These are phyloP conservation scores for Penstemon davidsonii DNA, from an alignment of 257 asterid genomes.

Conservation along the genomic window DNA sequence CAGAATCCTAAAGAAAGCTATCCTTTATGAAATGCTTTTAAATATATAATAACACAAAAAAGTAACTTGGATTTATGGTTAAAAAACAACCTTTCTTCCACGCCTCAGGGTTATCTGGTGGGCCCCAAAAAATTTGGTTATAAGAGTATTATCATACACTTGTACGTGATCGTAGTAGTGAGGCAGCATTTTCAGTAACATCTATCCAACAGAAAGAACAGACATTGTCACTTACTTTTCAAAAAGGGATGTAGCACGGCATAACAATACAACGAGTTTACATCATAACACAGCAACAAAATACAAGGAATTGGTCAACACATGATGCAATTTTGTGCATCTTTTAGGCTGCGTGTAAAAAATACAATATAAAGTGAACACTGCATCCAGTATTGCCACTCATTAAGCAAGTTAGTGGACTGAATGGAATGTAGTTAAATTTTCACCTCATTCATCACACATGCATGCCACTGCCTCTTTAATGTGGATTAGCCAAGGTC, in stretches of 20 bases:
- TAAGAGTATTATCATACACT: constrained; percentile 86
- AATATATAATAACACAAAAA: constrained; percentile 24
- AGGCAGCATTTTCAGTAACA: constrained; percentile 83
- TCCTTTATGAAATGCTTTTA: constrained; percentile 3
- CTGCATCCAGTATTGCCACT: background rate
- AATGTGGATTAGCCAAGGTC: background rate
- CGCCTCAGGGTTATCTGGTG: constrained; percentile 66
- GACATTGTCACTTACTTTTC: constrained; percentile 4
- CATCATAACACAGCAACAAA: constrained; percentile 7
- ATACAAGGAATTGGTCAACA: constrained; percentile 6
- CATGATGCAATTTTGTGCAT: background rate
- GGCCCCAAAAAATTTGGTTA: constrained; percentile 92
- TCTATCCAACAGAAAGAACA: constrained; percentile 46
- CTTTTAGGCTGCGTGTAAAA: background rate
- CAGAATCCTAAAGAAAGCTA: constrained; percentile 19
- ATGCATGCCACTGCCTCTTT: background rate
- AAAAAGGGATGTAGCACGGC: background rate
- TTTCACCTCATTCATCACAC: constrained; percentile 3
- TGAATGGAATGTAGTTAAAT: background rate
- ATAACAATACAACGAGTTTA: too few relatives aligned
- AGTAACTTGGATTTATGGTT: constrained; percentile 18
- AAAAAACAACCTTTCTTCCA: constrained; percentile 70
- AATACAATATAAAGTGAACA: background rate
- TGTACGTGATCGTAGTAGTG: constrained; percentile 75
- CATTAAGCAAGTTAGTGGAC: background rate